A percentile compares a stretch with the other conserved stretches of the same genome.
Evolutionary conservation across 108 stramenopile species (phyloP).

Genomic region (Fistulifera solaris): DNA sequence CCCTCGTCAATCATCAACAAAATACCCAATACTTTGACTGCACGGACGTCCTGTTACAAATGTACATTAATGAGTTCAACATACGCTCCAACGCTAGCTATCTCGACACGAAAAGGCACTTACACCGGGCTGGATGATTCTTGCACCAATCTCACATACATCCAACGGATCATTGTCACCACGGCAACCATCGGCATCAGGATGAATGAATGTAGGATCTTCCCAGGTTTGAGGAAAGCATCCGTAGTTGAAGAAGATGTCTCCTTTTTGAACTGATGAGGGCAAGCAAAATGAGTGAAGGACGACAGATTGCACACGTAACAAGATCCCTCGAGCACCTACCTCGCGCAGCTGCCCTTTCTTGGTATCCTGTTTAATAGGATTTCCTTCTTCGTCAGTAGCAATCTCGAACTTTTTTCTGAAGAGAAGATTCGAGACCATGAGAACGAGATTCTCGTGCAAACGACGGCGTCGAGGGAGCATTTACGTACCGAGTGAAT

Average conservation of each 20-base stretch:
- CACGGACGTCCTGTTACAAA: conserved; percentile 61
- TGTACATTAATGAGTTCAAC: neutral
- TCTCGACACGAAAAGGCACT: conserved; percentile 16
- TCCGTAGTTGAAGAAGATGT: conserved; percentile 99
- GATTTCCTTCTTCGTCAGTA: conserved; percentile 91
- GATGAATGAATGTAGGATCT: conserved; percentile 89
- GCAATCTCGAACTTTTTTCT: conserved; percentile 94
- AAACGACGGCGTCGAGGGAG: neutral
- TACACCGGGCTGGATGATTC: conserved; percentile 67
- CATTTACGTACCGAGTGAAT: conserved; percentile 66
- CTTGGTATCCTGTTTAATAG: conserved; percentile 96
- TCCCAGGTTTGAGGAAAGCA: conserved; percentile 97
- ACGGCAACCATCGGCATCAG: conserved; percentile 83
- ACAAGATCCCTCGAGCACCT: conserved; percentile 9
- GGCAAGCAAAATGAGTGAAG: conserved; percentile 2
- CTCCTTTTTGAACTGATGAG: conserved; percentile 79
- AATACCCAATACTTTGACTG: conserved; percentile 95
- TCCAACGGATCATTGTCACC: conserved; percentile 31
- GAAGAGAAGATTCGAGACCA: conserved; percentile 8
- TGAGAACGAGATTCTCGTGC: neutral
- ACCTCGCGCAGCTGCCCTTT: conserved; percentile 89
- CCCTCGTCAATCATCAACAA: conserved; percentile 98
- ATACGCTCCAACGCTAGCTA: neutral
- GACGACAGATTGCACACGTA: neutral
- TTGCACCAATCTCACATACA: conserved; percentile 84